Conservation (phyloP, 1,284 basidiomycete species). For the Papiliotrema flavescens region DNA sequence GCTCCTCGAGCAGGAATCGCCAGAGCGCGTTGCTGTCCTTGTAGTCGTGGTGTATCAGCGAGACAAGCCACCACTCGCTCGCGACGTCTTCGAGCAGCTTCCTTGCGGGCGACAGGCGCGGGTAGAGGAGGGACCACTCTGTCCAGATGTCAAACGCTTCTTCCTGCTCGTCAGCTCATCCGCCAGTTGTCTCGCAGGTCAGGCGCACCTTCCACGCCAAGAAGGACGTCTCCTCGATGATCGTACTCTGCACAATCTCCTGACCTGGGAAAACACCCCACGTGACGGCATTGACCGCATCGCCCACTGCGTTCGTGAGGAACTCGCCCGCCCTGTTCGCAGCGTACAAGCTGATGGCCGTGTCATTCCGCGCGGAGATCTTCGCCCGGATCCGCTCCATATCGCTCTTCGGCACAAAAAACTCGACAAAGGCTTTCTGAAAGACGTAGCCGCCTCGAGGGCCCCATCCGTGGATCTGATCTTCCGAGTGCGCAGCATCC, state of each 20-base stretch:
- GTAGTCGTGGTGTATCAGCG: slow-evolving; percentile 91
- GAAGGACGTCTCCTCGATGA: slow-evolving; percentile 95
- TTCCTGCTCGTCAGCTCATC: slow-evolving; percentile 56
- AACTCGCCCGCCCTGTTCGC: slow-evolving; percentile 81
- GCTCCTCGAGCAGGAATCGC: slow-evolving; percentile 64
- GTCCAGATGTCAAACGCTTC: slow-evolving; percentile 96
- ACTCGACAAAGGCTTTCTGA: slow-evolving; percentile 97
- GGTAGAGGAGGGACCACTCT: slow-evolving; percentile 88
- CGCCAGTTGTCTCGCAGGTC: not conserved
- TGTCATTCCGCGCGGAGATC: slow-evolving; percentile 57
- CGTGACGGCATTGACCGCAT: slow-evolving; percentile 96
- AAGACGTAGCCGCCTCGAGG: slow-evolving; percentile 89
- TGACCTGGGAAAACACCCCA: slow-evolving; percentile 99
- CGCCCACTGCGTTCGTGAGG: slow-evolving; percentile 83
- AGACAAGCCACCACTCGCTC: slow-evolving; percentile 82
- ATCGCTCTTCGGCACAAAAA: slow-evolving; percentile 70
- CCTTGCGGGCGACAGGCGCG: slow-evolving; percentile 69
- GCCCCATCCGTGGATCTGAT: slow-evolving; percentile 85
- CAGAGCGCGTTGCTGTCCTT: slow-evolving; percentile 77
- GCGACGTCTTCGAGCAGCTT: slow-evolving; percentile 67
- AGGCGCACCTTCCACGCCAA: slow-evolving; percentile 86
- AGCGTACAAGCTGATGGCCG: slow-evolving; percentile 79
- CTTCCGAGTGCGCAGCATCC: slow-evolving; percentile 69
- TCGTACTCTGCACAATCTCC: slow-evolving; percentile 96
- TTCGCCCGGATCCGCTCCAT: slow-evolving; percentile 63